Conservation (phyloP, 257 asterid species). For the Rehmannia glutinosa region DNA sequence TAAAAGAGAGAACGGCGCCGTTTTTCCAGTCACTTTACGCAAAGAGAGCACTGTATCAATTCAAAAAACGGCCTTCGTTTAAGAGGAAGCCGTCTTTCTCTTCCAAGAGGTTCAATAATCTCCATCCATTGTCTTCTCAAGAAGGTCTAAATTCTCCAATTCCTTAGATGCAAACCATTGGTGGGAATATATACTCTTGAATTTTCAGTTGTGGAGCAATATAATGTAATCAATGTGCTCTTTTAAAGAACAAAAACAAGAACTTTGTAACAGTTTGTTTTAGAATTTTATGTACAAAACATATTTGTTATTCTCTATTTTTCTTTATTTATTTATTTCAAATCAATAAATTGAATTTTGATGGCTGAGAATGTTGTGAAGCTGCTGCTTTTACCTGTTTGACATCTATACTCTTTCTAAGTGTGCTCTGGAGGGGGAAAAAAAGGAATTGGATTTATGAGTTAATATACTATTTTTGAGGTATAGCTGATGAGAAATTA, state of each 20-base stretch:
- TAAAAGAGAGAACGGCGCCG: not conserved
- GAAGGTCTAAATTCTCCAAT: constrained; percentile 3
- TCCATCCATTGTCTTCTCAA: not conserved
- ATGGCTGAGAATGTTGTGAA: too few relatives aligned
- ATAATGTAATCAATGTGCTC: not conserved
- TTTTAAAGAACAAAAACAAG: not conserved
- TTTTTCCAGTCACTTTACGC: not conserved
- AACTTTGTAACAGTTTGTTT: not conserved
- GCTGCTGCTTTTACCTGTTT: not conserved
- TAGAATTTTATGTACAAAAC: not conserved
- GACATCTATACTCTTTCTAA: not conserved
- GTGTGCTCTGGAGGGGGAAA: not conserved
- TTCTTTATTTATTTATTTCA: not conserved
- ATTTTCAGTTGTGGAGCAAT: not conserved
- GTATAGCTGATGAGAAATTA: not conserved
- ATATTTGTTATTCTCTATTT: not conserved
- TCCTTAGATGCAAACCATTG: not conserved
- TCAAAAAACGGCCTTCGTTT: constrained; percentile 4
- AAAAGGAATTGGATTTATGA: not conserved
- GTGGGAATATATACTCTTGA: not conserved
- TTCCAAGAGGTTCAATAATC: not conserved
- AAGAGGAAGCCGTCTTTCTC: not conserved
- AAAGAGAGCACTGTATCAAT: not conserved
- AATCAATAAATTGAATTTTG: not conserved
- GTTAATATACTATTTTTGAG: not conserved